A percentile compares a stretch with the other conserved stretches of the same genome.
These are phyloP conservation scores for Daldinia childiae DNA, from an alignment of 495 filamentous ascomycete genomes.

Conservation along the genomic window DNA sequence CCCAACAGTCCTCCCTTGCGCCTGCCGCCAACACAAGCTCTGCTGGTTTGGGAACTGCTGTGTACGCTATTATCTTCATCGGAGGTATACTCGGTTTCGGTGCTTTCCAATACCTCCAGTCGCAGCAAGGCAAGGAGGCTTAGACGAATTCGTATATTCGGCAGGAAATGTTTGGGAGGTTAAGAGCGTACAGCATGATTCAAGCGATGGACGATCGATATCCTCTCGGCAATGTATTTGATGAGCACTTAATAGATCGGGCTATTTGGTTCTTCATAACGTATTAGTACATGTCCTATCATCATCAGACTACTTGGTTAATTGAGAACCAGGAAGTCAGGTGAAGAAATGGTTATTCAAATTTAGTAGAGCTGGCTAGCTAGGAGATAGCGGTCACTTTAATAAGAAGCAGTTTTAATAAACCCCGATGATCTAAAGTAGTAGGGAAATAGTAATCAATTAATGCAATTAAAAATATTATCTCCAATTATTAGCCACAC, in stretches of 20 bases:
- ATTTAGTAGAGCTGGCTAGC: slow-evolving; percentile 8
- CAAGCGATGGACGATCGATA: slow-evolving; percentile 35
- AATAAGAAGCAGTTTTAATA: slow-evolving; percentile 28
- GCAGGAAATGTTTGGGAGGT: slow-evolving; percentile 2
- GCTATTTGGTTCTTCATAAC: slow-evolving; percentile 30
- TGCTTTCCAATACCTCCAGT: slow-evolving; percentile 87
- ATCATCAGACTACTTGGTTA: slow-evolving; percentile 24
- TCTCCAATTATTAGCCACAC: not conserved
- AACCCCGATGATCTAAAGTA: slow-evolving; percentile 7
- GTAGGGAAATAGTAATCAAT: slow-evolving; percentile 16
- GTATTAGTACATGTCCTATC: slow-evolving; percentile 10
- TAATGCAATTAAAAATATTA: not conserved
- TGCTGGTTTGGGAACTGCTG: slow-evolving; percentile 74
- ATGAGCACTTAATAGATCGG: slow-evolving; percentile 37
- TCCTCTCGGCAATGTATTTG: slow-evolving; percentile 24
- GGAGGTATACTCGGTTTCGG: slow-evolving; percentile 81
- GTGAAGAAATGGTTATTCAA: slow-evolving; percentile 11
- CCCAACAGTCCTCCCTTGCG: slow-evolving; percentile 57
- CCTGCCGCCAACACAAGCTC: slow-evolving; percentile 59
- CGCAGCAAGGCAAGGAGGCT: slow-evolving; percentile 58
- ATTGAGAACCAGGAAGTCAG: slow-evolving; percentile 6
- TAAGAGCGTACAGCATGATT: slow-evolving; percentile 19
- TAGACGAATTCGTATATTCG: slow-evolving; percentile 10
- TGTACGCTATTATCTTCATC: slow-evolving; percentile 84
- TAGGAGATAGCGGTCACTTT: slow-evolving; percentile 19